Conservation (phyloP, 441 rosid genomes). For the Adansonia gregorii region DNA sequence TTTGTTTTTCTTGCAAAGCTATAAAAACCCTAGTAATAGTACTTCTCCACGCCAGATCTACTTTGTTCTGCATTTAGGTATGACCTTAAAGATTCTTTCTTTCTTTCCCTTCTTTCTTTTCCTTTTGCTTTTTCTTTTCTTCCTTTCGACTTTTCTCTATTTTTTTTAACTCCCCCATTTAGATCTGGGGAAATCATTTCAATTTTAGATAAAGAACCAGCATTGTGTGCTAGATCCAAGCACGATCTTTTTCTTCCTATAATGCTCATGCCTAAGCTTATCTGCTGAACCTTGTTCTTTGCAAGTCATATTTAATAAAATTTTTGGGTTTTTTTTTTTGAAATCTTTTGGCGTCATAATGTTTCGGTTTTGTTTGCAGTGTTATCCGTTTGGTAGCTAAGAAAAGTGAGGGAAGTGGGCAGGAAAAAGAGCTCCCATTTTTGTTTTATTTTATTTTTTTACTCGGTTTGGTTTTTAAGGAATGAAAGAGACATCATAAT, state of each 20-base stretch:
- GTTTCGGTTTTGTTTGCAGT: slow-evolving; percentile 12
- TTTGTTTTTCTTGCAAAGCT: neutral
- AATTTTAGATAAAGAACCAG: slow-evolving; percentile 28
- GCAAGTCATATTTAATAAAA: slow-evolving; percentile 15
- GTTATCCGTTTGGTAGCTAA: slow-evolving; percentile 29
- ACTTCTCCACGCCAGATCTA: slow-evolving; percentile 38
- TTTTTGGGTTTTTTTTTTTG: neutral
- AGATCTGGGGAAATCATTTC: slow-evolving; percentile 33
- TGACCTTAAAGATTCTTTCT: slow-evolving; percentile 3
- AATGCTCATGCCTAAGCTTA: neutral
- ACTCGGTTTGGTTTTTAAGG: neutral
- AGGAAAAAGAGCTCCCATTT: slow-evolving; percentile 18
- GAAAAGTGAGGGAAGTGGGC: slow-evolving; percentile 24
- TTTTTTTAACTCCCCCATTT: neutral
- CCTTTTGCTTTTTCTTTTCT: neutral
- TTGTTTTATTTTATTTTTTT: slow-evolving; percentile 11
- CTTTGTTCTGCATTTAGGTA: slow-evolving; percentile 24
- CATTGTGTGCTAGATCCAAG: slow-evolving; percentile 43
- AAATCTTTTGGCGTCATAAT: neutral
- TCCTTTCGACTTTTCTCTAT: neutral
- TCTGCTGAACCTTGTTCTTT: neutral
- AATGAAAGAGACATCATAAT: slow-evolving; percentile 35
- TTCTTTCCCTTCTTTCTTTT: neutral
- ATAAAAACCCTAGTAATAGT: slow-evolving; percentile 26
- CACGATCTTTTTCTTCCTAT: neutral